Conservation (phyloP, 2,329 filamentous ascomycete genomes). For the Trichoderma sp. region DNA sequence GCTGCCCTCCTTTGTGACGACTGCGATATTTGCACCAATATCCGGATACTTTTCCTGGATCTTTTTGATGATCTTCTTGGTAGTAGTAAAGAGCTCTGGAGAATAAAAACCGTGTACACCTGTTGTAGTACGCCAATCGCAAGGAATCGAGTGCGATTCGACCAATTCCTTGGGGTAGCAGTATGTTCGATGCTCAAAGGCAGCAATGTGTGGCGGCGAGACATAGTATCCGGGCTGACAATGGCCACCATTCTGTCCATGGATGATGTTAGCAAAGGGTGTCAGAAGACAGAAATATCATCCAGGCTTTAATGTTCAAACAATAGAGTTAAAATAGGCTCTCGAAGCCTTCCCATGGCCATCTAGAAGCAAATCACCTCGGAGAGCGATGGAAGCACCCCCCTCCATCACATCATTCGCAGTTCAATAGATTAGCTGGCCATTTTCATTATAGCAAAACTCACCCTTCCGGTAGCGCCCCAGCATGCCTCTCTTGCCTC, state of each 20-base stretch:
- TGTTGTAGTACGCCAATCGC: not conserved
- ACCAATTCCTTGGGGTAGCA: not conserved
- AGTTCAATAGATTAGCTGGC: not conserved
- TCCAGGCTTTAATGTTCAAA: too few relatives aligned
- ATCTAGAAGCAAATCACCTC: not conserved
- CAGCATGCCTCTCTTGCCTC: not conserved
- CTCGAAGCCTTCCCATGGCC: not conserved
- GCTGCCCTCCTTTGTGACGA: not conserved
- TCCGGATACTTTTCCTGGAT: not conserved
- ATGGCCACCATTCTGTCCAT: not conserved
- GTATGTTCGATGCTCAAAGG: not conserved
- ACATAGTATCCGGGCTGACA: not conserved
- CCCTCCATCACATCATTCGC: not conserved
- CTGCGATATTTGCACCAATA: not conserved
- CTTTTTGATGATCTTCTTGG: not conserved
- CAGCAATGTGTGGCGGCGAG: not conserved
- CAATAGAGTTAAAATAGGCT: fast-evolving
- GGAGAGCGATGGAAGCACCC: not conserved
- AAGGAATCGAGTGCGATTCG: not conserved
- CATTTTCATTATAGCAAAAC: fast-evolving
- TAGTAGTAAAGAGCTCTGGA: not conserved
- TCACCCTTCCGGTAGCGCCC: not conserved
- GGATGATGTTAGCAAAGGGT: not conserved
- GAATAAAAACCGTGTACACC: not conserved
- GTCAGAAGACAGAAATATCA: too few relatives aligned